These are phyloP conservation scores for Tricholoma matsutake DNA, from an alignment of 768 basidiomycete genomes.

Conservation along the genomic window DNA sequence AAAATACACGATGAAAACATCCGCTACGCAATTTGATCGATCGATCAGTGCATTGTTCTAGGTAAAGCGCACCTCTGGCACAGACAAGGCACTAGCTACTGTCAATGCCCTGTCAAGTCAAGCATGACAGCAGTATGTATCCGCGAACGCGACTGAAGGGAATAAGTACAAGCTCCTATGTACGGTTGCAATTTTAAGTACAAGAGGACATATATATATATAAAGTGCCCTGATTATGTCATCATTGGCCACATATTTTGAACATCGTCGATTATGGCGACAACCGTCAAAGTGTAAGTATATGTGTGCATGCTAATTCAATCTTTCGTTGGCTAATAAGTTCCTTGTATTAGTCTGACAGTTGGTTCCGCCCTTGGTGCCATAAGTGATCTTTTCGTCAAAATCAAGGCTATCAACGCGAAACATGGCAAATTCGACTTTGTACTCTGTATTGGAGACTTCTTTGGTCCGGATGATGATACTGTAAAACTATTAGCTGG, in stretches of 20 bases:
- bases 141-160: too few relatives aligned
- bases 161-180: too few relatives aligned
- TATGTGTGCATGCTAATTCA: constrained; percentile 7
- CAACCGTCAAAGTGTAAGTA: constrained; percentile 37
- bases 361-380: constrained; percentile 79
- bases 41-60: too few relatives aligned
- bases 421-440: constrained; percentile 95
- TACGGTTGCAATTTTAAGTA: too few relatives aligned
- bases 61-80: too few relatives aligned
- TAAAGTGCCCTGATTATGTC: neutral
- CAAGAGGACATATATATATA: too few relatives aligned
- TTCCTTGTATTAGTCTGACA: constrained; percentile 45
- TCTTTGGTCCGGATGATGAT: constrained; percentile 66
- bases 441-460: constrained; percentile 79
- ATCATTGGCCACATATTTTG: neutral
- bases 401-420: constrained; percentile 79
- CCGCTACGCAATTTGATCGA: too few relatives aligned
- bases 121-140: too few relatives aligned
- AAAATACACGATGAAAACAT: too few relatives aligned
- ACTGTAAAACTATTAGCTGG: constrained; percentile 63
- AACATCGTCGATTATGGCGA: constrained; percentile 19
- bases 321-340: constrained; percentile 3
- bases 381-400: constrained; percentile 71
- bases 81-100: too few relatives aligned
- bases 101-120: too few relatives aligned